Percentiles rank a stretch among this genome's conserved stretches.
Evolutionary conservation across 768 basidiomycete genomes (phyloP).

Genomic region (Russula dissimulans): DNA sequence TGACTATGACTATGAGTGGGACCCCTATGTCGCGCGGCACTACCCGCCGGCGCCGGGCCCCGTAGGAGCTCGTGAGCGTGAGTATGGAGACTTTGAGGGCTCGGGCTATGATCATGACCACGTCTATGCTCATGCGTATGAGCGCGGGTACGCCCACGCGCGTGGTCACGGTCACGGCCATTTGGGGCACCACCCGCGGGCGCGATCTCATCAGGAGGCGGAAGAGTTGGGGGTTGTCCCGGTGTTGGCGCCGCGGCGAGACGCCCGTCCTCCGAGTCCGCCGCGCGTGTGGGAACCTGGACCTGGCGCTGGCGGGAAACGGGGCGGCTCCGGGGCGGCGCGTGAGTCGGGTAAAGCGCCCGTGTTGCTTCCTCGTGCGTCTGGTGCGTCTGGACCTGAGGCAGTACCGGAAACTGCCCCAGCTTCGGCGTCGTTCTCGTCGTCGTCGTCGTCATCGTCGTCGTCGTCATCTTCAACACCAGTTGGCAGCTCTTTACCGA

Average conservation of each 20-base stretch:
- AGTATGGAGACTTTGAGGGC: background rate
- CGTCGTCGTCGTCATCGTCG: background rate
- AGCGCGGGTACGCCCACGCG: background rate
- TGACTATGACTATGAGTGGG: constrained; percentile 1
- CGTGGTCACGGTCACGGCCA: background rate
- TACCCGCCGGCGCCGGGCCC: too few relatives aligned
- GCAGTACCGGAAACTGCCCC: background rate
- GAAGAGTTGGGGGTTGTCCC: background rate
- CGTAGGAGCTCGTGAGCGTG: background rate
- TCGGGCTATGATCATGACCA: background rate
- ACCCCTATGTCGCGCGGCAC: background rate
- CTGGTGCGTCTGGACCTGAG: background rate
- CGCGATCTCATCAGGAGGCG: background rate
- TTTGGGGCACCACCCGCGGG: background rate
- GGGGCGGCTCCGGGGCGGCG: background rate
- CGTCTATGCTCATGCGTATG: too few relatives aligned
- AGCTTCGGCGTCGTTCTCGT: background rate
- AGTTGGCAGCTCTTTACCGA: background rate
- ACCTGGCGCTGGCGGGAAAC: background rate
- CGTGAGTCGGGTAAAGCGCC: too few relatives aligned
- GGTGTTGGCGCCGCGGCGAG: background rate
- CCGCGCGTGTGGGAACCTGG: constrained; percentile 12
- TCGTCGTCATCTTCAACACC: too few relatives aligned
- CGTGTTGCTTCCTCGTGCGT: too few relatives aligned
- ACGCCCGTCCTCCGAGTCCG: background rate